Conservation (phyloP, 208 protist genomes). For the Herpetomonas tarakana region DNA sequence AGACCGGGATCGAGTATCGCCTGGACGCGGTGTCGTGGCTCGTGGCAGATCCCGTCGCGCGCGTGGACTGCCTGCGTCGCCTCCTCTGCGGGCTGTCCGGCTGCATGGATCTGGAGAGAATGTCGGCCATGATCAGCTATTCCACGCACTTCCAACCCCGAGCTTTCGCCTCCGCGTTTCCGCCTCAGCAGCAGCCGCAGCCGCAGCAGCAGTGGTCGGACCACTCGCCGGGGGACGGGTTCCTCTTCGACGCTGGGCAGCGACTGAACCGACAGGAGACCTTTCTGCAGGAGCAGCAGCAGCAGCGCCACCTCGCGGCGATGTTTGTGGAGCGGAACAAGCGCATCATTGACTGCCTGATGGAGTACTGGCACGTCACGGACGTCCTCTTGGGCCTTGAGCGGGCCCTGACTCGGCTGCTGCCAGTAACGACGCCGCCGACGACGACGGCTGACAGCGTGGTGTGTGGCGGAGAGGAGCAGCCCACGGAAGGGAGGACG, state of each 20-base stretch:
- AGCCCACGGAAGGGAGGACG: background rate
- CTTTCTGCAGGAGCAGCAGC: background rate
- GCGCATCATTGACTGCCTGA: background rate
- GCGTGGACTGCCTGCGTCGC: conserved; percentile 18
- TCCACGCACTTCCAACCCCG: background rate
- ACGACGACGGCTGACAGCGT: background rate
- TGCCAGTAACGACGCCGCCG: background rate
- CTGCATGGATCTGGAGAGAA: conserved; percentile 30
- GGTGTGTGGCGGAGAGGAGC: background rate
- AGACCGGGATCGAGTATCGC: conserved; percentile 51
- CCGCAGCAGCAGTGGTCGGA: too few relatives aligned
- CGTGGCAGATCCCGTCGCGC: conserved; percentile 24
- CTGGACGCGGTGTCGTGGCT: conserved; percentile 80
- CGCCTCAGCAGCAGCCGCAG: too few relatives aligned
- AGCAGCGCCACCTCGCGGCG: background rate
- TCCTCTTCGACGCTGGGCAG: background rate
- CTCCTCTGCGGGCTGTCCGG: conserved; percentile 19
- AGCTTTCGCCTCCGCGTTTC: background rate
- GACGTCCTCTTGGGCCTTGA: background rate
- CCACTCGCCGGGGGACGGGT: too few relatives aligned
- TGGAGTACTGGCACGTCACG: conserved; percentile 7
- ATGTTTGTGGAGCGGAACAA: background rate
- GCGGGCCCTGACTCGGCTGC: background rate
- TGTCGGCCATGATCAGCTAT: conserved; percentile 17
- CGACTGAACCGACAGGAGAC: background rate